Conservation (phyloP, 257 asterid genomes). For the Forsythia suspensa region DNA sequence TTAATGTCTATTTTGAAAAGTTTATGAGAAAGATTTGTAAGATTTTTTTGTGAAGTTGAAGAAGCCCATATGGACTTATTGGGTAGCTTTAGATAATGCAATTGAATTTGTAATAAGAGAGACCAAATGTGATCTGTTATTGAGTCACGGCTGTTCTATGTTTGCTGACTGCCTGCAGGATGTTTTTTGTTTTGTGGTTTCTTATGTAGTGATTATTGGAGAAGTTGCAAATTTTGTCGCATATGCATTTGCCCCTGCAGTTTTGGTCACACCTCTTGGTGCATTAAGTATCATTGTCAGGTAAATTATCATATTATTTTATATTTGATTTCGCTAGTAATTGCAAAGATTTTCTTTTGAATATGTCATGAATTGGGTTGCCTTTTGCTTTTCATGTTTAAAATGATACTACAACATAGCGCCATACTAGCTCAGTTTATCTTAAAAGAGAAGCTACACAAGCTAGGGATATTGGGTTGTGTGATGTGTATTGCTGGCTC, state of each 20-base stretch:
- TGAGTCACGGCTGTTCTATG: background rate
- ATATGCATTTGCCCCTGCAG: conserved; percentile 93
- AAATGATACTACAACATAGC: conserved; percentile 33
- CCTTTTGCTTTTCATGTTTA: conserved; percentile 10
- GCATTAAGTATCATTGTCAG: conserved; percentile 88
- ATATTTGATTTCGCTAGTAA: background rate
- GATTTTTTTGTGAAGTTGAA: background rate
- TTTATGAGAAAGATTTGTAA: background rate
- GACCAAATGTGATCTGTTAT: background rate
- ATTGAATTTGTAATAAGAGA: conserved; percentile 6
- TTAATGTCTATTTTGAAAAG: background rate
- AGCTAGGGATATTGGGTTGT: conserved; percentile 78
- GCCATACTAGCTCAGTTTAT: conserved; percentile 79
- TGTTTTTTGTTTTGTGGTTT: conserved; percentile 11
- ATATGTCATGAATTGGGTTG: background rate
- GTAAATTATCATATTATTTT: conserved; percentile 29
- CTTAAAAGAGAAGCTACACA: conserved; percentile 75
- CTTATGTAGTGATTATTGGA: conserved; percentile 71
- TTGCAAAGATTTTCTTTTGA: background rate
- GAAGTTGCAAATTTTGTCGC: conserved; percentile 88
- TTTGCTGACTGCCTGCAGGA: background rate
- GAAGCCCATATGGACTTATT: background rate
- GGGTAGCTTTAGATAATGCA: background rate
- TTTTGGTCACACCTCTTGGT: conserved; percentile 90
- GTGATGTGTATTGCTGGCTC: conserved; percentile 81